Evolutionary conservation across 2,329 filamentous ascomycete species (phyloP).

Genomic region (Fusarium sp.): DNA sequence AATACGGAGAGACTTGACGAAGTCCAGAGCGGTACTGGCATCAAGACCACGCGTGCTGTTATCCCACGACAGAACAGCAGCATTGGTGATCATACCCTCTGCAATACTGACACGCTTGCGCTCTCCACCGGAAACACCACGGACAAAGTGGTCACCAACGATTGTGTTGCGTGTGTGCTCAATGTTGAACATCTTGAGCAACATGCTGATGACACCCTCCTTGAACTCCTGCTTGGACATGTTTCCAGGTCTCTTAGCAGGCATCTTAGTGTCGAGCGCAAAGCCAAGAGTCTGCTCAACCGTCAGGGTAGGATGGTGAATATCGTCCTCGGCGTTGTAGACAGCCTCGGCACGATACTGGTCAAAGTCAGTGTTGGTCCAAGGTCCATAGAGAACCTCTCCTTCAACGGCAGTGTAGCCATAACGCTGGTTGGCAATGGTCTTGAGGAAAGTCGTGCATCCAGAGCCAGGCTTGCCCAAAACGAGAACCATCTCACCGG

Average conservation of each 20-base stretch:
- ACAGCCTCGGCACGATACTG: conserved; percentile 85
- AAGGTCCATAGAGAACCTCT: conserved; percentile 83
- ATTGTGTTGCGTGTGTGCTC: conserved; percentile 89
- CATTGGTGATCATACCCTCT: conserved; percentile 84
- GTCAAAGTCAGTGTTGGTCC: conserved; percentile 79
- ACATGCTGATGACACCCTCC: conserved; percentile 78
- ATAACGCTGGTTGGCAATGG: conserved; percentile 75
- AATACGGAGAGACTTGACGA: conserved; percentile 78
- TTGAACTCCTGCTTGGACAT: conserved; percentile 83
- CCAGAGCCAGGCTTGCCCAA: conserved; percentile 82
- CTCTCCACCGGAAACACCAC: conserved; percentile 82
- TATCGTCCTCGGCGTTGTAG: conserved; percentile 85
- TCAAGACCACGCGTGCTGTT: conserved; percentile 80
- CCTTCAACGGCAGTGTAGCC: conserved; percentile 72
- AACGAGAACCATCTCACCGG: conserved; percentile 91
- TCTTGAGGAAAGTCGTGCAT: conserved; percentile 78
- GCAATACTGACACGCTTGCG: conserved; percentile 81
- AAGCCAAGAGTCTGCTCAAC: conserved; percentile 91
- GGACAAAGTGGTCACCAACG: conserved; percentile 86
- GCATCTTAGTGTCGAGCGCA: conserved; percentile 87
- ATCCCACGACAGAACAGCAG: conserved; percentile 81
- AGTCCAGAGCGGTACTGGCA: conserved; percentile 77
- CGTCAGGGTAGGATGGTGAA: conserved; percentile 87
- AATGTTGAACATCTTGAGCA: conserved; percentile 95
- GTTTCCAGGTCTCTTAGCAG: conserved; percentile 82